Evolutionary conservation across 2,329 filamentous ascomycete species (phyloP).

Genomic region (Triangularia verruculosa): DNA sequence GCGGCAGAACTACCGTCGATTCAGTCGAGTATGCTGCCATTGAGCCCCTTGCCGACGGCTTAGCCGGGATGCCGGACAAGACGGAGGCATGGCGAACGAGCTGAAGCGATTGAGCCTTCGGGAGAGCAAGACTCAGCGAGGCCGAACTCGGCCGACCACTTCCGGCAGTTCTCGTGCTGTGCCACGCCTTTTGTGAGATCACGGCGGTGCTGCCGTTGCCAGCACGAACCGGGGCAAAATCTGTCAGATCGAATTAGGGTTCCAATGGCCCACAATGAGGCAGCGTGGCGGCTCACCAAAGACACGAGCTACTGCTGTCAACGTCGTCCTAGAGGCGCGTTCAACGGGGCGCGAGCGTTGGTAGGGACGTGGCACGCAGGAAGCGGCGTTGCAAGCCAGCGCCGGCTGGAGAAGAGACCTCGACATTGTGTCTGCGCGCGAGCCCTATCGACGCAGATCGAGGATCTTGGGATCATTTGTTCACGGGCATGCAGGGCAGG

Average conservation of each 20-base stretch:
- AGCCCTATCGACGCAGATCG: slow-evolving; percentile 24
- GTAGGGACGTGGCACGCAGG: slow-evolving; percentile 10
- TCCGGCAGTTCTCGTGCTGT: slow-evolving; percentile 37
- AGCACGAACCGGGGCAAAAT: slow-evolving; percentile 12
- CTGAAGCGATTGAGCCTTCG: slow-evolving; percentile 34
- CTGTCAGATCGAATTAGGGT: slow-evolving; percentile 19
- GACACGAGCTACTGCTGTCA: slow-evolving; percentile 11
- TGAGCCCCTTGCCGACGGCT: slow-evolving; percentile 18
- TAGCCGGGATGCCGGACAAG: slow-evolving; percentile 28
- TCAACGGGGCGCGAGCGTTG: slow-evolving; percentile 9
- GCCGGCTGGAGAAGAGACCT: slow-evolving; percentile 24
- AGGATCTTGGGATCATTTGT: slow-evolving; percentile 21
- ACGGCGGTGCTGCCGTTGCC: slow-evolving; percentile 15
- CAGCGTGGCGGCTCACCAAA: slow-evolving; percentile 20
- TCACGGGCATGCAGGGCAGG: slow-evolving; percentile 10
- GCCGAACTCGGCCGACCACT: slow-evolving; percentile 23
- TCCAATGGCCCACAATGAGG: not conserved
- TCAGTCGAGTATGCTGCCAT: slow-evolving; percentile 41
- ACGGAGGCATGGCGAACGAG: slow-evolving; percentile 41
- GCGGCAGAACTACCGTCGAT: slow-evolving; percentile 39
- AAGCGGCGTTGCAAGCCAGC: slow-evolving; percentile 22
- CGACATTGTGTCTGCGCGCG: slow-evolving; percentile 24
- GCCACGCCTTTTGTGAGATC: slow-evolving; percentile 37
- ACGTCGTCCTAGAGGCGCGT: slow-evolving; percentile 13
- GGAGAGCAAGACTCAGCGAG: slow-evolving; percentile 27